Evolutionary conservation across 495 filamentous ascomycete genomes (phyloP).

Genomic region (Hyphodiscus hymeniophilus): DNA sequence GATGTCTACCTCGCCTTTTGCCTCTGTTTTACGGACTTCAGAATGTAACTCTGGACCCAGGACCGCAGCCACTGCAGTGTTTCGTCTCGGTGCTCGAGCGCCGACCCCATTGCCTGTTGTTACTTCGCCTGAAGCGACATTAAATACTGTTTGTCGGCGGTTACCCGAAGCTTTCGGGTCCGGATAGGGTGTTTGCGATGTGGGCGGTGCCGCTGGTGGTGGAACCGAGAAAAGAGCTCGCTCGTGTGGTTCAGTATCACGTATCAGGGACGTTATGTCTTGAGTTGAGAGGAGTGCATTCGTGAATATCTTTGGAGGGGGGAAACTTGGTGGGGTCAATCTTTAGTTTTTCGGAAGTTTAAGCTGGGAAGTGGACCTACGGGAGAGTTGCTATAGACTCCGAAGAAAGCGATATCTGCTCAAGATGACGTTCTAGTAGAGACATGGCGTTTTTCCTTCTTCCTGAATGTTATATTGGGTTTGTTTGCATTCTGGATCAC

Average conservation of each 20-base stretch:
- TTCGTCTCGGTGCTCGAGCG: constrained; percentile 51
- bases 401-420: constrained; percentile 82
- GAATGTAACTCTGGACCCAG: constrained; percentile 82
- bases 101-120: constrained; percentile 33
- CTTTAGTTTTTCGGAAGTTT: constrained; percentile 26
- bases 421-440: constrained; percentile 74
- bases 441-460: constrained; percentile 44
- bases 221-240: constrained; percentile 90
- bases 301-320: constrained; percentile 88
- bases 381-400: constrained; percentile 76
- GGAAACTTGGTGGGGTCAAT: constrained; percentile 53
- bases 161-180: constrained; percentile 24
- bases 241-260: constrained; percentile 93
- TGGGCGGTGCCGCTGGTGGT: constrained; percentile 44
- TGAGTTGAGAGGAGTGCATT: constrained; percentile 80
- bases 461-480: background rate
- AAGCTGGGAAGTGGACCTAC: constrained; percentile 37
- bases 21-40: constrained; percentile 54
- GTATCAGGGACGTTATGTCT: constrained; percentile 90
- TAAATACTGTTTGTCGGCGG: constrained; percentile 47
- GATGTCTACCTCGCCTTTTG: constrained; percentile 69
- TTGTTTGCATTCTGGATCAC: background rate
- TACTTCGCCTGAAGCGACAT: constrained; percentile 44
- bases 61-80: constrained; percentile 85
- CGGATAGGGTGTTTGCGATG: constrained; percentile 24